A percentile compares a stretch with the other conserved stretches of the same genome.
phyloP scores from a whole-genome alignment of 345 rosid species.

The Jatropha curcas region DNA sequence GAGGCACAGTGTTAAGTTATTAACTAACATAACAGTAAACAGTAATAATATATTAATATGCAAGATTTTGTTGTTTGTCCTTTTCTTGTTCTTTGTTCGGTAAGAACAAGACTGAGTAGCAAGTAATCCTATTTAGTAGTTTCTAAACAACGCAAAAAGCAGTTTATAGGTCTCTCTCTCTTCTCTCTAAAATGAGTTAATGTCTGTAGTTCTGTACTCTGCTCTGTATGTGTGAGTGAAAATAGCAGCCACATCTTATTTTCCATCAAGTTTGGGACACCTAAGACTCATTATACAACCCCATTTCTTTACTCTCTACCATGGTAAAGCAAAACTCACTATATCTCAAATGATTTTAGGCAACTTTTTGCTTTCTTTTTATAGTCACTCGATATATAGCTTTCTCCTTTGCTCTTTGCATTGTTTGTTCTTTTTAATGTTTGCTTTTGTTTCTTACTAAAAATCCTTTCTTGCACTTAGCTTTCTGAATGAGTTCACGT shows the following conservation, averaged over 20 bases:
- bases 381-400: neutral
- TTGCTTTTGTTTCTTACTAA: neutral
- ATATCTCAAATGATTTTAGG: slow-evolving; percentile 12
- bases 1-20: neutral
- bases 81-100: neutral
- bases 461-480: neutral
- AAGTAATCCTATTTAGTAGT: neutral
- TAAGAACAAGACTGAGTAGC: neutral
- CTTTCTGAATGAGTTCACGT: slow-evolving; percentile 12
- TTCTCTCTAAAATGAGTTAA: slow-evolving; percentile 8
- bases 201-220: slow-evolving; percentile 1
- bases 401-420: neutral
- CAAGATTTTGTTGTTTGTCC: neutral
- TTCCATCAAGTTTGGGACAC: slow-evolving; percentile 38
- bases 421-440: neutral
- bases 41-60: neutral
- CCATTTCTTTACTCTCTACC: slow-evolving; percentile 3
- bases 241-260: slow-evolving; percentile 15
- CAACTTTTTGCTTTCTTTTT: slow-evolving; percentile 18
- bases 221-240: slow-evolving; percentile 11
- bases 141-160: slow-evolving; percentile 7
- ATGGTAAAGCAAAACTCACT: slow-evolving; percentile 14
- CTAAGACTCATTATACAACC: slow-evolving; percentile 1
- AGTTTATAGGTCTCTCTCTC: neutral
- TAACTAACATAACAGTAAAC: too few relatives aligned